These are phyloP conservation scores for Leccinum variicolor DNA, from an alignment of 768 basidiomycete species.

Conservation along the genomic window DNA sequence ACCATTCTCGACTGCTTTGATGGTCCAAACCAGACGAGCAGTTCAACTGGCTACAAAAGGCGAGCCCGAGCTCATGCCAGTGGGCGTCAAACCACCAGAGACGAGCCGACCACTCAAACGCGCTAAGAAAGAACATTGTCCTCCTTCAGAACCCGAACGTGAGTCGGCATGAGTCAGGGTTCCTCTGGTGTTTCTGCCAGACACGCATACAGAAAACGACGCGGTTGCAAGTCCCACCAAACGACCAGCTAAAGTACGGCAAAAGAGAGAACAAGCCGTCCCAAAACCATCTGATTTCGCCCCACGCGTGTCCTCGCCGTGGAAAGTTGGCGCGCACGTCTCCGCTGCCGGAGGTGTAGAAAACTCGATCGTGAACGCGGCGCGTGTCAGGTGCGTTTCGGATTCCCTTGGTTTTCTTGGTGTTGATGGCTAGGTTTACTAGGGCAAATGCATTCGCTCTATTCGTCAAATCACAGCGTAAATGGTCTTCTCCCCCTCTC, in stretches of 20 bases:
- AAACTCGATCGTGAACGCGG: constrained; percentile 67
- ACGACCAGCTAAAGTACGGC: constrained; percentile 4
- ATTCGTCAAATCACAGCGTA: constrained; percentile 81
- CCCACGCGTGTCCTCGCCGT: constrained; percentile 34
- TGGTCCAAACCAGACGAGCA: constrained; percentile 26
- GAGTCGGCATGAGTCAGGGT: constrained; percentile 2
- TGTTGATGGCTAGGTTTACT: background rate
- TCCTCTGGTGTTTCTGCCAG: background rate
- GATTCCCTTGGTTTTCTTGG: background rate
- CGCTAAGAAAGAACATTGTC: background rate
- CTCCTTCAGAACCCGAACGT: constrained; percentile 1
- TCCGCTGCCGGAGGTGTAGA: constrained; percentile 80
- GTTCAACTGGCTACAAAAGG: constrained; percentile 1
- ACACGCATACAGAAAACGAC: constrained; percentile 1
- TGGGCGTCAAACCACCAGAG: background rate
- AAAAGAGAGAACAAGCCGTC: constrained; percentile 8
- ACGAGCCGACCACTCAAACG: constrained; percentile 16
- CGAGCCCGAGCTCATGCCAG: background rate
- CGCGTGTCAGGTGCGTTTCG: constrained; percentile 55
- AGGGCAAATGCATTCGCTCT: constrained; percentile 84
- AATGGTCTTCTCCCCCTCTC: constrained; percentile 69
- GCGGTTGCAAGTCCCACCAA: background rate
- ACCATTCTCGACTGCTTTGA: background rate
- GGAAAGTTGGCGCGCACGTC: constrained; percentile 84
- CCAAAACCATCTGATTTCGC: constrained; percentile 28